Evolutionary conservation across 202 grass and related monocot species (phyloP), one percentile per base, ranked within the genome.

Genomic region (Dendrocalamus latiflorus): DNA sequence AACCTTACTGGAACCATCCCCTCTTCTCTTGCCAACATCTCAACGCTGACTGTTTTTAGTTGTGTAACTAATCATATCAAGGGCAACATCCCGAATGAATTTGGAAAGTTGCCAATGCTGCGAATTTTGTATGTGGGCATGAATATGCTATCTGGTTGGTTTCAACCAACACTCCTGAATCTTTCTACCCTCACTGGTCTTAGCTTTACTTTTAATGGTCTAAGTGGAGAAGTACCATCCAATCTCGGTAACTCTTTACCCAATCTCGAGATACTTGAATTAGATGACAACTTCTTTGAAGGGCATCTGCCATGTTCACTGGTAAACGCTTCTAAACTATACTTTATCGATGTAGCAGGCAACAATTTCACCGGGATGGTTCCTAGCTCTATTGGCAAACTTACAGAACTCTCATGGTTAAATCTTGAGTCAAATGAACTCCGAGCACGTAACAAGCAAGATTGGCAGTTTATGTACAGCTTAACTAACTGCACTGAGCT

Each of bases 311-410:
- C 82, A 18, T 25, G 1, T 68, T 85, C 87, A 54, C 36, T 89
- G 6, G 6, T 41, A 51, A 85, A 85, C 18, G 33, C 41, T 8
- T 64, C 76, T 2, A n/a, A 49, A 26, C 13, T 85, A 14, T 6
- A 6, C 18, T 6, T 58, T 16, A 49, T 89, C 7, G 68, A 85
- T 1, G 16, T 89, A 64, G 76, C 81, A 14, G 7, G 4, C 0
- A 81, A 89, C 68, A 77, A 81, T 9, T 75, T 85, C 70, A 60
- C 75, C 0, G 81, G 87, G 7, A 58, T 54, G 68, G 50, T 81
- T 14, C 87, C 82, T 76, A 65, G 49, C 30, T 84, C 82, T 56
- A 38, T 85, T 8, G 87, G 87, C 8, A 85, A 41, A 49, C 68
- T 89, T 12, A 60, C 63, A 1, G 66, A 89, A 49, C 59, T 89